Evolutionary conservation across 2,329 filamentous ascomycete genomes (phyloP).

Genomic region (Sporothrix brunneoviolacea): DNA sequence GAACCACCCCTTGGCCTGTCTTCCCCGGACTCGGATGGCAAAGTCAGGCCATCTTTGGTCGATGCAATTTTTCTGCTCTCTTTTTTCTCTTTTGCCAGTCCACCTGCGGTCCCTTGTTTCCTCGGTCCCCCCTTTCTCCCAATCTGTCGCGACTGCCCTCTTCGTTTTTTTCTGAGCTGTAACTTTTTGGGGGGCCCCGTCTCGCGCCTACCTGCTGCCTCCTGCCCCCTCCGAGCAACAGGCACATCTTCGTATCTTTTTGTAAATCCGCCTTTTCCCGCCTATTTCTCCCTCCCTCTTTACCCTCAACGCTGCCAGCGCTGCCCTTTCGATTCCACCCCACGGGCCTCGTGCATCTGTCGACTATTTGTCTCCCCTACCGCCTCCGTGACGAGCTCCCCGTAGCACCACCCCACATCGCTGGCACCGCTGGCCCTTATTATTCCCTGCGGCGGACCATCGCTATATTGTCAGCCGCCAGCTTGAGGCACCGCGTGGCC

Average conservation of each 20-base stretch:
- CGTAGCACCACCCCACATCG: background rate
- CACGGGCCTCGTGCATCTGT: constrained; percentile 12
- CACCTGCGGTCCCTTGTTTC: background rate
- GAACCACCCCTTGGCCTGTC: constrained; percentile 13
- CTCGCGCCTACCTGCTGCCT: too few relatives aligned
- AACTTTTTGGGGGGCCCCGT: too few relatives aligned
- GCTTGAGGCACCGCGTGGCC: too few relatives aligned
- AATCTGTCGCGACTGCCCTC: background rate
- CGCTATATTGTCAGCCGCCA: too few relatives aligned
- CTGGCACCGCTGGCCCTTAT: background rate
- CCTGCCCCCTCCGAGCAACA: too few relatives aligned
- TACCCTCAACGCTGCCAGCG: background rate
- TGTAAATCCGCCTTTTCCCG: background rate
- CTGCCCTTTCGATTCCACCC: constrained; percentile 12
- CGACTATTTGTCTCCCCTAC: background rate
- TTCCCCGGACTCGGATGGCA: constrained; percentile 16
- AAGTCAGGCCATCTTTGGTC: constrained; percentile 19
- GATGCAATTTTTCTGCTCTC: constrained; percentile 5
- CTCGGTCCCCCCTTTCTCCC: background rate
- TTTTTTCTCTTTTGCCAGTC: background rate
- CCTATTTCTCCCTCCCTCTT: background rate
- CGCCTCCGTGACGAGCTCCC: too few relatives aligned
- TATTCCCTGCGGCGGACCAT: too few relatives aligned
- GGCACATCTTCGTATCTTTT: background rate
- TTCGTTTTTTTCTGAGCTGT: background rate